Base-by-base conservation (phyloP, 768 basidiomycete species). In the Rhodosporidiobolus sp. region DNA sequence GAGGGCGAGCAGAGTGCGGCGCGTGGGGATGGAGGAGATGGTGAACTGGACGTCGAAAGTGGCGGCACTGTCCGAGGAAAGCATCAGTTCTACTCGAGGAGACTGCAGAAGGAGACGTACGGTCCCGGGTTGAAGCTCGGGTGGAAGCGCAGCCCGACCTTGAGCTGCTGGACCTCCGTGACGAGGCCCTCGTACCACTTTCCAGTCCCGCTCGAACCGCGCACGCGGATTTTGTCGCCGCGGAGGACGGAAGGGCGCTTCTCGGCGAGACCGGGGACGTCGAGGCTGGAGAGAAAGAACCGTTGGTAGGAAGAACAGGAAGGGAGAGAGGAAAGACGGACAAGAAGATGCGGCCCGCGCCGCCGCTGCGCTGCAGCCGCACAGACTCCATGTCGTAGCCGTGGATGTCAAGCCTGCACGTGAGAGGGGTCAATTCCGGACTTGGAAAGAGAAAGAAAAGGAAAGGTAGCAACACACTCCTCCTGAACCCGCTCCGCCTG, bases 181-280 rank as follows among this genome's bases (percentile, higher is more conserved):
- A 70, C 69, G 24, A 45, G 38, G 12, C 69, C 69, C 30, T 61
- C 69, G 69, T 55, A 70, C 63, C 63, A 70, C 2, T 20, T 38
- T 26, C 54, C 64, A 38, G 26, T 45, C 28, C 58, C 59, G 46
- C 3, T 34, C 38, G 49, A 17, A 6, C 6, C 46, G 5, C 60
- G 63, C 7, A 65, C 69, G 19, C 43, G 35, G 59, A 70, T 60
- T 7, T 53, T 50, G 59, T 70, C 69, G 26, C 58, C 53, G 0
- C 59, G 50, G 1, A 70, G 32, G n/a, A 70, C 69, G 30, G 64
- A 61, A 10, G 69, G 69, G 19, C 69, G 63, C 28, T 65, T 65
- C 53, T 70, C 69, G 30, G 69, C 69, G 30, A 70, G 53, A 1
- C 69, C 69, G 26, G 49, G 50, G 19, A 70, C 69, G n/a, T 34